A percentile compares a stretch with the other conserved stretches of the same genome.
Conservation (phyloP, 768 basidiomycete genomes). For the Phanerochaete sordida region DNA sequence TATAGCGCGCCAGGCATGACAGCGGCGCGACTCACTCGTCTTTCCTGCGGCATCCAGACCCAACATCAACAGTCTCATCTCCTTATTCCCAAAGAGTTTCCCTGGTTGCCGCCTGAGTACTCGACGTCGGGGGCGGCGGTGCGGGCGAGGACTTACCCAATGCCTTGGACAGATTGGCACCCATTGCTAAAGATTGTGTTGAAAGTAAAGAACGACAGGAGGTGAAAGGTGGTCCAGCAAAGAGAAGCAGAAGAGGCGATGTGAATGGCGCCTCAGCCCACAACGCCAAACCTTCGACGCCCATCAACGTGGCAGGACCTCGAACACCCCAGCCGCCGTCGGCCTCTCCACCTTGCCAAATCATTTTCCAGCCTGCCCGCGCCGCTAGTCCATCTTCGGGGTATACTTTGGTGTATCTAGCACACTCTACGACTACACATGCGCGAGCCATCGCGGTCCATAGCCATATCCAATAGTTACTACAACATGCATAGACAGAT, state of each 20-base stretch:
- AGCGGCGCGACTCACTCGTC: slow-evolving; percentile 67
- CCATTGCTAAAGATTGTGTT: slow-evolving; percentile 52
- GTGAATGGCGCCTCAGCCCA: slow-evolving; percentile 2
- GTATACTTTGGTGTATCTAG: slow-evolving; percentile 3
- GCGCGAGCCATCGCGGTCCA: neutral
- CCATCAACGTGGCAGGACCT: slow-evolving; percentile 10
- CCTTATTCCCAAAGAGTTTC: slow-evolving; percentile 97
- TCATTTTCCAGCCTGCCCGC: neutral
- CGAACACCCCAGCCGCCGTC: slow-evolving; percentile 4
- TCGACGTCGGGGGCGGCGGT: neutral
- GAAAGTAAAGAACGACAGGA: slow-evolving; percentile 62
- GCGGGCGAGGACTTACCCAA: slow-evolving; percentile 46
- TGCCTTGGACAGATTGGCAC: slow-evolving; percentile 84
- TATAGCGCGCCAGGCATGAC: neutral
- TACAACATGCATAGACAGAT: neutral
- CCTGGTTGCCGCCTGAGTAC: slow-evolving; percentile 38
- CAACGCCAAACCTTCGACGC: slow-evolving; percentile 1
- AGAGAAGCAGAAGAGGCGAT: slow-evolving; percentile 20
- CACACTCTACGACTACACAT: neutral
- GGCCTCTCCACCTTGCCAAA: neutral
- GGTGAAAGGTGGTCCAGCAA: slow-evolving; percentile 23
- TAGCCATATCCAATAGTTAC: neutral
- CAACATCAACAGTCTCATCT: slow-evolving; percentile 97
- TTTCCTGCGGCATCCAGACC: slow-evolving; percentile 98
- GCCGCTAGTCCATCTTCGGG: no score